phyloP scores from a whole-genome alignment of 1,284 basidiomycete genomes.

The Tranzscheliella williamsii region DNA sequence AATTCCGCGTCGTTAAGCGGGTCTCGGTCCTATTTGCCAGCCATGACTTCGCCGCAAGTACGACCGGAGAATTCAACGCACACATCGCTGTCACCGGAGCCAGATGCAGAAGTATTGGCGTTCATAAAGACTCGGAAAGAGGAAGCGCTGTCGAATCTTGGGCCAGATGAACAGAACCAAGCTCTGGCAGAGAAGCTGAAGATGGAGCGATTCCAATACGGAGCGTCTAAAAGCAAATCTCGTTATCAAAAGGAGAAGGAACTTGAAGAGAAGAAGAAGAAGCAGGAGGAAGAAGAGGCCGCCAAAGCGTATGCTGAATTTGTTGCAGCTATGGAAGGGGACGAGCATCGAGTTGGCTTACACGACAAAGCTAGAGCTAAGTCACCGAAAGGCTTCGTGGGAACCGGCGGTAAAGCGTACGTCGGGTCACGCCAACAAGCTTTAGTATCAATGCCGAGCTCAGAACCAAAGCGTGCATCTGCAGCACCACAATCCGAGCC shows the following conservation, averaged over 20 bases:
- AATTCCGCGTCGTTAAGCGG: too few species aligned
- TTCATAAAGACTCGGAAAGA: constrained; percentile 24
- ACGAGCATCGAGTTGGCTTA: not conserved
- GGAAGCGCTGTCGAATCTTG: not conserved
- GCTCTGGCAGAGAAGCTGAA: constrained; percentile 30
- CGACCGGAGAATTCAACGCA: too few species aligned
- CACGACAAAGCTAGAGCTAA: too few species aligned
- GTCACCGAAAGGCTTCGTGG: constrained; percentile 29
- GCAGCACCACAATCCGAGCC: too few species aligned
- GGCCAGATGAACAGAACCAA: constrained; percentile 1
- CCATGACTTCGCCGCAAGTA: too few species aligned
- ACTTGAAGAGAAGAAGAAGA: constrained; percentile 42
- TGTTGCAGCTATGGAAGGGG: constrained; percentile 39
- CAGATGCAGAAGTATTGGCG: constrained; percentile 27
- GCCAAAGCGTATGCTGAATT: constrained; percentile 48
- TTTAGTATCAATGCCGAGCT: not conserved
- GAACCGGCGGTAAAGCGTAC: constrained; percentile 35
- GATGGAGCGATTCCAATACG: constrained; percentile 29
- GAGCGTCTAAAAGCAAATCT: constrained; percentile 34
- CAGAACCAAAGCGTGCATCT: not conserved
- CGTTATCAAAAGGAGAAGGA: constrained; percentile 45
- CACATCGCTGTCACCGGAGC: constrained; percentile 9
- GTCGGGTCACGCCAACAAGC: constrained; percentile 11
- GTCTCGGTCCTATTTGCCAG: too few species aligned
- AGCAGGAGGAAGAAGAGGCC: constrained; percentile 42